Conservation (phyloP, 441 rosid genomes). For the Breynia disticha region DNA sequence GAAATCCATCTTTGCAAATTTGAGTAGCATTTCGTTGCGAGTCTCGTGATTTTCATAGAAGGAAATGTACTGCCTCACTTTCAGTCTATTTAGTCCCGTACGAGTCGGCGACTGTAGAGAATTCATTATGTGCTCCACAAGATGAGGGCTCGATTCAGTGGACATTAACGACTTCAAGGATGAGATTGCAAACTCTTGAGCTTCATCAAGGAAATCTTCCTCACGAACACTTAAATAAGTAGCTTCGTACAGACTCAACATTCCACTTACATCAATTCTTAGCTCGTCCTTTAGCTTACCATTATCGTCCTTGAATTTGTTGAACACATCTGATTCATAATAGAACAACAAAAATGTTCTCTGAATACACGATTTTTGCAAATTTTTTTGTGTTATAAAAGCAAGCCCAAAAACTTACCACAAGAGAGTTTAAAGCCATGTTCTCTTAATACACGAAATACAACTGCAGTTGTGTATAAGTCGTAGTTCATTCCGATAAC, state of each 20-base stretch:
- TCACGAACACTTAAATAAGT: slow-evolving; percentile 19
- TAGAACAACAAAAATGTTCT: background rate
- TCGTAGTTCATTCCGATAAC: background rate
- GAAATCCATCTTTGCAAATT: slow-evolving; percentile 12
- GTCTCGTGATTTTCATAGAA: slow-evolving; percentile 3
- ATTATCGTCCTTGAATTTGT: slow-evolving; percentile 16
- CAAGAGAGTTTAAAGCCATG: slow-evolving; percentile 14
- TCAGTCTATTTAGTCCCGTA: background rate
- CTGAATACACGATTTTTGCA: background rate
- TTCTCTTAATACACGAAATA: slow-evolving; percentile 22
- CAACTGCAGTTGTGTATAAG: slow-evolving; percentile 12
- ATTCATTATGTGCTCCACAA: slow-evolving; percentile 3
- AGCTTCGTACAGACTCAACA: slow-evolving; percentile 31
- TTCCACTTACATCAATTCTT: slow-evolving; percentile 9
- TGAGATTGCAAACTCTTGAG: background rate
- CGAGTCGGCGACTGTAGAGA: background rate
- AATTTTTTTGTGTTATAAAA: background rate
- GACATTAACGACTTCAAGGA: too few species aligned
- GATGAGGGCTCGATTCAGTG: background rate
- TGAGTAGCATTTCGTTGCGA: slow-evolving; percentile 1
- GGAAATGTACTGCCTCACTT: background rate
- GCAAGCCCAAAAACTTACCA: slow-evolving; percentile 1
- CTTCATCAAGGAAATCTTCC: slow-evolving; percentile 25
- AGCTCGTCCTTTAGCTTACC: slow-evolving; percentile 19
- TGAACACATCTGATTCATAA: slow-evolving; percentile 12